Conservation (phyloP, 306 rosid species). For the Geum urbanum region DNA sequence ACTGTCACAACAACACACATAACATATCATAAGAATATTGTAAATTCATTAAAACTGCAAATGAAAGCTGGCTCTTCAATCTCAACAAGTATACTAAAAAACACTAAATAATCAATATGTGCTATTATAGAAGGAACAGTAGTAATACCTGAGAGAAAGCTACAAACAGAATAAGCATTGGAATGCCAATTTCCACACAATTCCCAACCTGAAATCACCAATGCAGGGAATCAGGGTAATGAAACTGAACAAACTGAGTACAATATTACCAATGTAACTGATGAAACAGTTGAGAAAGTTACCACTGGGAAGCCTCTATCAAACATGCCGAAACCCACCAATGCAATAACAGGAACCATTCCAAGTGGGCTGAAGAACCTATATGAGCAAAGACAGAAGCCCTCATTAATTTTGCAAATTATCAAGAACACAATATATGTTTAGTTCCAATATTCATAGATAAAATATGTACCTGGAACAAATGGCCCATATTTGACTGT, state of each 20-base stretch:
- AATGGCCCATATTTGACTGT: slow-evolving; percentile 94
- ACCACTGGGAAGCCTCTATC: slow-evolving; percentile 99
- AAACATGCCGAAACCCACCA: slow-evolving; percentile 90
- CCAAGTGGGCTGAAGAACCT: slow-evolving; percentile 99
- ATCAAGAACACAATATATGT: background rate
- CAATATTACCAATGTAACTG: slow-evolving; percentile 5
- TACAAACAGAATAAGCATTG: slow-evolving; percentile 79
- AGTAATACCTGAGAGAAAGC: slow-evolving; percentile 75
- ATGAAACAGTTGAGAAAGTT: slow-evolving; percentile 5
- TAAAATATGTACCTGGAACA: slow-evolving; percentile 67
- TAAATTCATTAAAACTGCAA: background rate
- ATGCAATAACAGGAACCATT: slow-evolving; percentile 95
- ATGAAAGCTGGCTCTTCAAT: background rate
- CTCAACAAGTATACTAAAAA: background rate
- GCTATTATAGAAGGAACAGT: background rate
- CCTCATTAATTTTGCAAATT: no score
- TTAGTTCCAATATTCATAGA: background rate
- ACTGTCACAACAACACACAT: slow-evolving; percentile 41
- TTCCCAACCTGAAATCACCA: slow-evolving; percentile 65
- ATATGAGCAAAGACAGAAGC: slow-evolving; percentile 17
- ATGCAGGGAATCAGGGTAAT: slow-evolving; percentile 17
- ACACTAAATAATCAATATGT: background rate
- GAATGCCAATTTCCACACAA: slow-evolving; percentile 93
- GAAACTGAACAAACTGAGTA: background rate
- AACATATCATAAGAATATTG: slow-evolving; percentile 15